Evolutionary conservation across 768 basidiomycete species (phyloP), one percentile per base, ranked within the genome.

Genomic region (Podaxis carcinomalis): DNA sequence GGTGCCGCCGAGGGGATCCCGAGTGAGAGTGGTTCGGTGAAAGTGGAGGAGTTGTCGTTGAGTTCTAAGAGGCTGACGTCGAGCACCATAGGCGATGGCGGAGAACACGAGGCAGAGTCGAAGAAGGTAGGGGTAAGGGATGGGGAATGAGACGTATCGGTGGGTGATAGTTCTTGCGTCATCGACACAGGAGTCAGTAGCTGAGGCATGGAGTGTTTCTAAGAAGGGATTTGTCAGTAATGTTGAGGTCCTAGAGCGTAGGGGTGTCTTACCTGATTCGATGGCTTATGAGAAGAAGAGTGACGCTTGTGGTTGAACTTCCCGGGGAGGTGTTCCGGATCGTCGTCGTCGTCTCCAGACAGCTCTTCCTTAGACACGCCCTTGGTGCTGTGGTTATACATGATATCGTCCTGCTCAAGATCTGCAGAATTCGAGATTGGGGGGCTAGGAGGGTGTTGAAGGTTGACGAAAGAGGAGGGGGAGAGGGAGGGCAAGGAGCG

Each of bases 31-130:
- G 27, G 35, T 7, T 13, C 37, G 13, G 36, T n/a, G 37, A 40
- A 23, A 9, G 39, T 16, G 16, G 57, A 46, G 21, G 16, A 19
- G 10, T 32, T 25, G 6, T 32, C 55, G 9, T 59, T 59, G 21
- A 59, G 50, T 21, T 59, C 57, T 9, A 44, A 46, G 35, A 57
- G 56, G 27, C 25, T 57, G n/a, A 57, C 7, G 19, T 57, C 56
- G n/a, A n/a, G 9, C 44, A 46, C 1, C 14, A 10, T 16, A 2
- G 44, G 44, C 19, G 42, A 19, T 27, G 19, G 32, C 13, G 37
- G 25, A 28, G 16, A 28, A 42, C 2, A 42, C 9, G 19, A 28
- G 16, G 42, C n/a, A 44, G 57, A 32, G 5, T 42, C 35, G n/a
- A 36, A 51, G 39, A 59, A 32, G 57, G 16, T 25, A 19, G 51